Percentiles rank a stretch among this genome's conserved stretches.
Conservation (phyloP, 129 eudicot species). For the Silybum marianum region DNA sequence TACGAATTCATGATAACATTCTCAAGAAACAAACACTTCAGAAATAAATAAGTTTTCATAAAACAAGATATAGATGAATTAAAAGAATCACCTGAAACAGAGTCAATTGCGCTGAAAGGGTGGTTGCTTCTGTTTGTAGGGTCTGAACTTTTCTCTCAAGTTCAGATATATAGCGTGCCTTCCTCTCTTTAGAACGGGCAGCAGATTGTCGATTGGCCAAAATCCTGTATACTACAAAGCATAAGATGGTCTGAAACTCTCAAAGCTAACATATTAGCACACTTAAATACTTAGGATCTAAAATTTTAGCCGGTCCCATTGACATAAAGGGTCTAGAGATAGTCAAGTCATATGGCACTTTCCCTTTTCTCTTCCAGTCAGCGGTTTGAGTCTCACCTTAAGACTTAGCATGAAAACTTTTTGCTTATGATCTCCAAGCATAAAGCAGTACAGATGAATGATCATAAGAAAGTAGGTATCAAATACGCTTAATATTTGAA, state of each 20-base stretch:
- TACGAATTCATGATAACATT: too few relatives aligned
- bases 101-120: constrained; percentile 79
- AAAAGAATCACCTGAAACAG: constrained; percentile 60
- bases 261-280: constrained; percentile 3
- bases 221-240: constrained; percentile 51
- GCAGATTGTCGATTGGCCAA: constrained; percentile 94
- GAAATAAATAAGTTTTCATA: background rate
- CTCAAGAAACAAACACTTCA: too few relatives aligned
- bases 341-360: background rate
- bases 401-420: background rate
- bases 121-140: constrained; percentile 87
- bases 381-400: background rate
- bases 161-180: constrained; percentile 76
- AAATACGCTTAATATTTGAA: too few relatives aligned
- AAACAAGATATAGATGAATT: too few relatives aligned
- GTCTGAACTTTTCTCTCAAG: constrained; percentile 90
- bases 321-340: background rate
- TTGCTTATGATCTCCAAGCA: background rate
- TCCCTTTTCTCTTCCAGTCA: background rate
- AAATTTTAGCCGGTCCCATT: background rate
- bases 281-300: background rate
- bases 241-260: constrained; percentile 28
- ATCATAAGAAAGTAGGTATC: background rate
- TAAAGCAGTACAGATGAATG: background rate
- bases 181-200: constrained; percentile 90